Evolutionary conservation across 176 grass and related monocot species (phyloP).

Genomic region (Zea mays): Zm-B73-REFERENCE-NAM-5.0 NC_050100.1:10596001-10596500

Average conservation of each 20-base stretch:
- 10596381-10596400: constrained; percentile 89
- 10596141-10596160: constrained; percentile 61
- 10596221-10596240: constrained; percentile 65
- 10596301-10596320: constrained; percentile 88
- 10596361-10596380: constrained; percentile 93
- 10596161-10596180: constrained; percentile 64
- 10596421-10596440: constrained; percentile 88
- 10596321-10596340: constrained; percentile 19
- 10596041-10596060: constrained; percentile 68
- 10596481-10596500: constrained; percentile 18
- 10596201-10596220: constrained; percentile 75
- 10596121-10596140: constrained; percentile 74
- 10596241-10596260: constrained; percentile 72
- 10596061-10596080: constrained; percentile 79
- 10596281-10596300: constrained; percentile 79
- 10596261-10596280: constrained; percentile 53
- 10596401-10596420: constrained; percentile 79
- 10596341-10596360: constrained; percentile 89
- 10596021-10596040: constrained; percentile 71
- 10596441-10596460: constrained; percentile 80
- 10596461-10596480: constrained; percentile 82
- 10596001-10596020: constrained; percentile 59
- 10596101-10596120: constrained; percentile 43
- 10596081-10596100: constrained; percentile 86
- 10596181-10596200: constrained; percentile 69